phyloP scores from a whole-genome alignment of 148 eudicot genomes.

The Silene latifolia region DNA sequence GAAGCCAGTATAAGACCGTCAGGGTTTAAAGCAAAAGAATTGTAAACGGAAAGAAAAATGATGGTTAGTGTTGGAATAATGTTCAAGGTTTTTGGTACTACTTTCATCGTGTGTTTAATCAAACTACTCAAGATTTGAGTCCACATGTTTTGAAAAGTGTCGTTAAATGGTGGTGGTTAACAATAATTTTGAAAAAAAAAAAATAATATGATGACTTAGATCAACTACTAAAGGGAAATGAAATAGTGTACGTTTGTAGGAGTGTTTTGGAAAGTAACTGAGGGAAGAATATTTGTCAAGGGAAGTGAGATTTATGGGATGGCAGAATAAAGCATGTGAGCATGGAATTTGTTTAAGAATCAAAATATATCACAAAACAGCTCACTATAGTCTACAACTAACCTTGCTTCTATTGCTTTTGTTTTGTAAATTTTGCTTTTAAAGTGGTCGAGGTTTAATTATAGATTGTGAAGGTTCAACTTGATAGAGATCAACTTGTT shows the following conservation, averaged over 20 bases:
- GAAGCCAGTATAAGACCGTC: conserved; percentile 71
- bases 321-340: conserved; percentile 24
- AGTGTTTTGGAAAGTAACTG: neutral
- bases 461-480: no score
- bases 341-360: conserved; percentile 10
- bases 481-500: no score
- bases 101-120: conserved; percentile 5
- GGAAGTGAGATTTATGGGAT: conserved; percentile 29
- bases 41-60: conserved; percentile 2
- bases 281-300: conserved; percentile 17
- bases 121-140: neutral
- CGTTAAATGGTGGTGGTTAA: no score
- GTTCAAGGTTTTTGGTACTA: neutral
- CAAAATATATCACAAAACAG: neutral
- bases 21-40: conserved; percentile 27
- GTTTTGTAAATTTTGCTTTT: no score
- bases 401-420: neutral
- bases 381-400: conserved; percentile 2
- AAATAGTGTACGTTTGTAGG: neutral
- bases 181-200: no score
- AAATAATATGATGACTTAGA: no score
- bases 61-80: neutral
- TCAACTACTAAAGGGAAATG: no score
- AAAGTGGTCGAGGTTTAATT: rapidly evolving
- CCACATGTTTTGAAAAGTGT: no score